Base-by-base conservation (phyloP, 495 filamentous ascomycete genomes). In the Evernia prunastri region DNA sequence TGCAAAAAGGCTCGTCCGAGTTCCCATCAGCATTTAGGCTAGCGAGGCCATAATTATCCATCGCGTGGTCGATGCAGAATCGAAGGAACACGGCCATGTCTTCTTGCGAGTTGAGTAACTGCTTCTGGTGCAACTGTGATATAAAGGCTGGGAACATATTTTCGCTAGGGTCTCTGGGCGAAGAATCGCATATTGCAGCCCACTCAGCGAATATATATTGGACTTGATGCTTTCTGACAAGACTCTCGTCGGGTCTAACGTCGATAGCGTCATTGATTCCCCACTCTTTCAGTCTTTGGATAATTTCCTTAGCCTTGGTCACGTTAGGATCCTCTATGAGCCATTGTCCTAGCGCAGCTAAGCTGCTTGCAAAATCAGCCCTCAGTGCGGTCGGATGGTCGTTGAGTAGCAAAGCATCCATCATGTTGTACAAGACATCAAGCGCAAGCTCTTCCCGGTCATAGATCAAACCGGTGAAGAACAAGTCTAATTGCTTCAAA, bases 121-220 rank as follows among this genome's bases (percentile, higher is more conserved):
- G 80, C 65, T 82, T 80, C 47, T 88, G 80, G 69, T 92, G 86
- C 70, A 97, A 76, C 72, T 97, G 95, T 58, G 87, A 85, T 43
- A 97, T 84, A 75, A 97, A 99, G 3, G 90, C 84, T 11, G 80
- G 75, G 59, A 84, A 80, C 0, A 87, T 81, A 69, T 88, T 90
- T 36, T 91, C 88, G 15, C 84, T 84, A 0, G 86, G 84, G 65
- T 84, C 82, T n/a, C 12, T 49, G 1, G 63, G 53, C 13, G 82
- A 80, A 57, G 89, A 87, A 73, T 88, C 85, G 78, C 85, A 91
- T 20, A 97, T 81, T 45, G 87, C 84, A 62, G 91, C 82, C 94
- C 94, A 99, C 72, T 97, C 94, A 13, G 87, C 89, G 72, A 99
- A 96, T 49, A 96, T 81, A 70, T 97, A 97, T 69, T 95, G 89